Evolutionary conservation across 768 basidiomycete species (phyloP), one percentile per base, ranked within the genome.

Genomic region (Dentipellis fragilis): DNA sequence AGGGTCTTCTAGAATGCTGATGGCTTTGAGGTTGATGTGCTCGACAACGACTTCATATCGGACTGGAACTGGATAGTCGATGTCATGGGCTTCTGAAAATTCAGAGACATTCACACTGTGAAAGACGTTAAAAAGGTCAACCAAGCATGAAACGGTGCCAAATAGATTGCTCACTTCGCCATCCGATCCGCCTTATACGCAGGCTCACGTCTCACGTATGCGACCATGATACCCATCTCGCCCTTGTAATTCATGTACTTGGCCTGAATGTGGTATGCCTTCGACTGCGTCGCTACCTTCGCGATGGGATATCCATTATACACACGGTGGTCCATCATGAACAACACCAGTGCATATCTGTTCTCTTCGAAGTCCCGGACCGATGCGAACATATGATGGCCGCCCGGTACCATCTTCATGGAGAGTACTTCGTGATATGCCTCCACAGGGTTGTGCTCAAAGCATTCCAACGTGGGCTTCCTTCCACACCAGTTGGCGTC

Each of bases 271-370:
- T 60, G 52, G 42, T 62, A 62, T 17, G 61, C 51, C 38, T 58
- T 62, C 10, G 58, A 55, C 7, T 37, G 29, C 9, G 35, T 59
- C 11, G 16, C 21, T 0, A 57, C 47, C 23, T 50, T 62, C 10
- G 59, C 61, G 11, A 62, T 53, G 10, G 61, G 61, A 40, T 62
- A 62, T 3, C 49, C 56, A 7, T 22, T 60, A 39, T 60, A 52
- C 42, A 55, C 54, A 40, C 61, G 61, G 56, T 62, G 61, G 10
- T 62, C 61, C 61, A 60, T 55, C 61, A 62, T 51, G 21, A 57
- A 47, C 21, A 62, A 51, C 45, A 55, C 37, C 3, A 62, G 34
- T 36, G 56, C 59, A 54, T 62, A 62, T 17, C 49, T 56, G 36
- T 51, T 56, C 7, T 38, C n/a, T 21, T 29, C 34, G 3, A 51